Base-by-base conservation (phyloP, 2,329 filamentous ascomycete genomes). In the Trichoderma semiorbis region DNA sequence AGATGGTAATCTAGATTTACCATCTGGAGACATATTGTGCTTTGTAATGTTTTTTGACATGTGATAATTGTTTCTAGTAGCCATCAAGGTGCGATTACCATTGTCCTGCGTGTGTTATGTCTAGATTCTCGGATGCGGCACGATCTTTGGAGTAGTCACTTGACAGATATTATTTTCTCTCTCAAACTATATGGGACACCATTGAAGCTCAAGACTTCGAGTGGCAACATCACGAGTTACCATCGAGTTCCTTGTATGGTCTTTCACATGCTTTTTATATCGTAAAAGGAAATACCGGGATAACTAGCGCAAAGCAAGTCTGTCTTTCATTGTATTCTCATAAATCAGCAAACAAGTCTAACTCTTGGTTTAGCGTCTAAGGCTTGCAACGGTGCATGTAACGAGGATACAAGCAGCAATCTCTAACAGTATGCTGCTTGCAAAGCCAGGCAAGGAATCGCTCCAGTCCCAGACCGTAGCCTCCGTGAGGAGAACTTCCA, bases 401-500 rank as follows among this genome's bases (percentile, higher is more conserved):
- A 74, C 92, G 88, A 74, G 92, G 92, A 79, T 94, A 95, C 83
- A 94, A 81, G 81, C 91, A 93, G 76, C 89, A 90, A 62, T 87
- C 88, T 70, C 89, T 84, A 69, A 91, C 89, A 4, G 87, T 89
- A 79, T 89, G 87, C 79, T 89, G 87, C 81, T 89, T 88, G 76
- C 85, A 86, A 77, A 91, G 81, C 89, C 89, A 90, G 16, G 89
- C 89, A 50, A 91, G 81, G 81, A 91, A 79, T 28, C 76, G 76
- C 72, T 77, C 76, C 47, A 77, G 74, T 76, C 96, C 96, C 63
- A 99, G 87, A 68, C 95, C 95, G 81, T 97, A 98, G 70, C 95
- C 95, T 74, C 94, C 94, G 83, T 98, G 95, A 32, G 94, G 94
- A 58, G 92, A 94, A 69, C 92, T 94, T 70, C 96, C 96, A 80